Percentiles rank a stretch among this genome's conserved stretches.
Conservation (phyloP, 768 basidiomycete genomes). For the Mrakia hoshinonis region DNA sequence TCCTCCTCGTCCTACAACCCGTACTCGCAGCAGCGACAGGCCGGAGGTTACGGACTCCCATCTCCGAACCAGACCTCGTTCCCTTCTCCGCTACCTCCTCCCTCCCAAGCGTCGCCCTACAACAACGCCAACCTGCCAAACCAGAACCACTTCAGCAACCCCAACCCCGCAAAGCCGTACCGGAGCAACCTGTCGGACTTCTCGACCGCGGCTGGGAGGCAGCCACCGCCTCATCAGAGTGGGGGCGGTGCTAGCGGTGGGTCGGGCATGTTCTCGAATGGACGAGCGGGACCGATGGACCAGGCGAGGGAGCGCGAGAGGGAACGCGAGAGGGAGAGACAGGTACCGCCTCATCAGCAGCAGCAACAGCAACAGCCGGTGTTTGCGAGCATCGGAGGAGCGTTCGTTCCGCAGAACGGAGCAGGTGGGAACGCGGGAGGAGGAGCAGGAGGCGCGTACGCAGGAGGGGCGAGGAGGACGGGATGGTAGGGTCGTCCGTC, state of each 20-base stretch:
- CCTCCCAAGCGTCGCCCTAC: neutral
- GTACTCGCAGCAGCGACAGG: neutral
- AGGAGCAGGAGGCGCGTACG: neutral
- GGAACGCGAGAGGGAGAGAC: neutral
- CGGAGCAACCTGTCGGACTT: slow-evolving; percentile 1
- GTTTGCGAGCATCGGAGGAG: neutral
- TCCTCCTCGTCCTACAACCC: neutral
- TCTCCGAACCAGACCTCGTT: neutral
- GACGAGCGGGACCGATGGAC: slow-evolving; percentile 7
- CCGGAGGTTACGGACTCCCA: neutral
- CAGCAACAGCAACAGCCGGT: neutral
- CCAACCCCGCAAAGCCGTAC: neutral
- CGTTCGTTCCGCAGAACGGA: neutral
- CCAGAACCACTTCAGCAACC: neutral
- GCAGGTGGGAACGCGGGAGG: neutral
- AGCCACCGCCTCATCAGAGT: neutral
- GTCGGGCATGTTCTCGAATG: slow-evolving; percentile 8
- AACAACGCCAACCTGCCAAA: neutral
- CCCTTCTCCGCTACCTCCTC: neutral
- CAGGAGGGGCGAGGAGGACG: neutral
- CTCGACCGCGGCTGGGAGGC: neutral
- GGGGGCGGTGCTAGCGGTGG: no score
- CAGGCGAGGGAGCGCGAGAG: neutral
- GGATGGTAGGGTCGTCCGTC: neutral
- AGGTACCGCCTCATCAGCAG: neutral